A percentile compares a stretch with the other conserved stretches of the same genome.
Conservation (phyloP, 2,329 filamentous ascomycete species). For the Shiraia sp. region DNA sequence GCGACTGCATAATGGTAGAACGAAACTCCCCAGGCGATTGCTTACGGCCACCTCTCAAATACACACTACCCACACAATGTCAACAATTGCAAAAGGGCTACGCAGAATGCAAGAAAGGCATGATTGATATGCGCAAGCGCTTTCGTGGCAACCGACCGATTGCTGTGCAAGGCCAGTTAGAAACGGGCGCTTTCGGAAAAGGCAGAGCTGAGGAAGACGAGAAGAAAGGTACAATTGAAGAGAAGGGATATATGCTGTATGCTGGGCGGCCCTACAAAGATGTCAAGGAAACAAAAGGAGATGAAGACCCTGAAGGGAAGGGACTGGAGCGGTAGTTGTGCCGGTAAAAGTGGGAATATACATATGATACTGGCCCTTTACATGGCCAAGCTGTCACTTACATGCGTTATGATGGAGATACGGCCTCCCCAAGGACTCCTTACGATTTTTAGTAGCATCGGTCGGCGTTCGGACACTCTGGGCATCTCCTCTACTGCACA, state of each 20-base stretch:
- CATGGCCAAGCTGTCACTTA: too few species aligned
- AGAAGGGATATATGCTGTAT: conserved; percentile 46
- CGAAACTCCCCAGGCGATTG: conserved; percentile 87
- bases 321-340: conserved; percentile 15
- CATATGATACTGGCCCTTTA: too few species aligned
- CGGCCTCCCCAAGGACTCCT: not conserved
- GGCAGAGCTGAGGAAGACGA: conserved; percentile 33
- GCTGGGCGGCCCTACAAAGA: conserved; percentile 38
- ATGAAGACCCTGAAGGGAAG: conserved; percentile 31
- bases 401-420: too few species aligned
- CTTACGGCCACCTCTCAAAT: conserved; percentile 77
- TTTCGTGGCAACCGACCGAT: conserved; percentile 94
- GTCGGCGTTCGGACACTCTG: conserved; percentile 11
- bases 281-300: conserved; percentile 32
- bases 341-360: not conserved
- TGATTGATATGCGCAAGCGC: conserved; percentile 98
- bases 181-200: conserved; percentile 39
- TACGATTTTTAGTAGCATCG: conserved; percentile 9
- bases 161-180: conserved; percentile 41
- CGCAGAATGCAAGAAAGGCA: conserved; percentile 91
- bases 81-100: conserved; percentile 90
- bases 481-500: conserved; percentile 5
- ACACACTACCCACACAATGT: conserved; percentile 83
- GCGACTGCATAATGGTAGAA: conserved; percentile 93
- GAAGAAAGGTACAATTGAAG: conserved; percentile 41